These are phyloP conservation scores for Salvia rosmarinus DNA, from an alignment of 257 asterid species.

Conservation along the genomic window DNA sequence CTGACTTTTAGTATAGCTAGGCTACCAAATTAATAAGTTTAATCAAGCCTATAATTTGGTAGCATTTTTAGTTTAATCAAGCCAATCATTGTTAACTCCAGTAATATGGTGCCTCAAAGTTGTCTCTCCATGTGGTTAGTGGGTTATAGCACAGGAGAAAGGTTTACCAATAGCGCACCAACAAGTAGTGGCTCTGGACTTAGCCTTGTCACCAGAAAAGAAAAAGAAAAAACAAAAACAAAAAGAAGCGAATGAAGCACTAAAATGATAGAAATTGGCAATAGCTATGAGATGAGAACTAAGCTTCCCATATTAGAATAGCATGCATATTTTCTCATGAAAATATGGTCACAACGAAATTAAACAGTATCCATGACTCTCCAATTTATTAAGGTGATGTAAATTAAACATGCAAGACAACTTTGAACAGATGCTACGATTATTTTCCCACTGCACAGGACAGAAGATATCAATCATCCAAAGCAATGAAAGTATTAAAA, in stretches of 20 bases:
- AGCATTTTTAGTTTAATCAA: too few relatives aligned
- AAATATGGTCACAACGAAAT: too few relatives aligned
- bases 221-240: neutral
- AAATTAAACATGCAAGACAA: too few relatives aligned
- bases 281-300: neutral
- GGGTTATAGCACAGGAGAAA: too few relatives aligned
- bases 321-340: too few relatives aligned
- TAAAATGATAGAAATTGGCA: neutral
- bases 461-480: neutral
- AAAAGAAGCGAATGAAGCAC: neutral
- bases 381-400: too few relatives aligned
- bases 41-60: neutral
- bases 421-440: too few relatives aligned
- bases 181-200: neutral
- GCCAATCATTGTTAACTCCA: neutral
- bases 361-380: too few relatives aligned
- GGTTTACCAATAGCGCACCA: neutral
- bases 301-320: neutral
- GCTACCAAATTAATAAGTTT: neutral
- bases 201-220: neutral
- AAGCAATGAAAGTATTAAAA: neutral
- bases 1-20: neutral
- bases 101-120: neutral
- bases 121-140: neutral
- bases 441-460: neutral